Conservation (phyloP, 331 rosid species). For the Acacia concinna region DNA sequence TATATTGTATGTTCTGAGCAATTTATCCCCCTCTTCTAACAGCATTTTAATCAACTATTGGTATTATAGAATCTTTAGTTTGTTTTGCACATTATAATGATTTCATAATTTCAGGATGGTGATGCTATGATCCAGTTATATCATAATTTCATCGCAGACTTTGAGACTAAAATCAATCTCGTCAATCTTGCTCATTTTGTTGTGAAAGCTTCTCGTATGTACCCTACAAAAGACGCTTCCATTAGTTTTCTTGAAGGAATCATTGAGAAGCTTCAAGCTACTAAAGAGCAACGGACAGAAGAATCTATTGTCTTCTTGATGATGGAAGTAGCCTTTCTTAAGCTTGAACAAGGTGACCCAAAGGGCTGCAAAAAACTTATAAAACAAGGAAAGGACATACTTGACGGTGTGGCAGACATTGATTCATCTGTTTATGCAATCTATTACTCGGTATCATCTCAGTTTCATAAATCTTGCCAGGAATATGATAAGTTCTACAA, state of each 20-base stretch:
- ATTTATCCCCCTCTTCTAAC: neutral
- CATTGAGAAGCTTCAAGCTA: conserved; percentile 81
- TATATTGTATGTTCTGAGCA: conserved; percentile 4
- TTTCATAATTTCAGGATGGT: conserved; percentile 68
- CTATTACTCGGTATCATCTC: conserved; percentile 93
- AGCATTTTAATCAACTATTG: neutral
- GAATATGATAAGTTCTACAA: conserved; percentile 97
- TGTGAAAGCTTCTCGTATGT: conserved; percentile 83
- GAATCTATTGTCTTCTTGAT: conserved; percentile 84
- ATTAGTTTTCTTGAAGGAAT: conserved; percentile 79
- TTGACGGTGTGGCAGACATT: conserved; percentile 96
- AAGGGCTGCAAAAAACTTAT: conserved; percentile 88
- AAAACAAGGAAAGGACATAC: conserved; percentile 85
- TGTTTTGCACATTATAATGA: neutral
- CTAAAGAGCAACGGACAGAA: conserved; percentile 83
- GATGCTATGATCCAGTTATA: conserved; percentile 88
- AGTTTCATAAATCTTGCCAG: conserved; percentile 67
- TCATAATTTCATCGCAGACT: conserved; percentile 95
- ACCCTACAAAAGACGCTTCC: conserved; percentile 88
- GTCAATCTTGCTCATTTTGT: conserved; percentile 98
- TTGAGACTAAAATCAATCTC: conserved; percentile 96
- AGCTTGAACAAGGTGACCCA: conserved; percentile 78
- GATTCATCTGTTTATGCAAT: conserved; percentile 91
- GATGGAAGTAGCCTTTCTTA: conserved; percentile 80
- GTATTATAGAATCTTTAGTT: neutral